These are phyloP conservation scores for Pneumocystis wakefieldiae DNA, from an alignment of 1,139 yeast genomes.

Conservation along the genomic window DNA sequence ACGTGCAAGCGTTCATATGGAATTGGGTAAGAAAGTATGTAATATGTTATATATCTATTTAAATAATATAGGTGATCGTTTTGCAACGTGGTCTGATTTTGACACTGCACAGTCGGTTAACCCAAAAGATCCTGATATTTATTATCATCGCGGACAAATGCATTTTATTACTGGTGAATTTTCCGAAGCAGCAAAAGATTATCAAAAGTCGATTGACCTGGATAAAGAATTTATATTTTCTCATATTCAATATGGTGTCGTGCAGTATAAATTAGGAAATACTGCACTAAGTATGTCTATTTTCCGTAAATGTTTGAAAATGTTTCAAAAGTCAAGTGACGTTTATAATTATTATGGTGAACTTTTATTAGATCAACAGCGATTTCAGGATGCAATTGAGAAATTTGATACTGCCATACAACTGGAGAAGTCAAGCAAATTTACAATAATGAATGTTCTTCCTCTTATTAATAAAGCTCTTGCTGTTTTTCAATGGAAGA, in stretches of 20 bases:
- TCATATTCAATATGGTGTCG: conserved; percentile 84
- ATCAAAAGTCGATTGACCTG: conserved; percentile 57
- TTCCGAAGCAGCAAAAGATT: conserved; percentile 56
- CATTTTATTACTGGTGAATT: conserved; percentile 67
- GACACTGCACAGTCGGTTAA: conserved; percentile 56
- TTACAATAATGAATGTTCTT: conserved; percentile 62
- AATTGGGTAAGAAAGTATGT: conserved; percentile 27
- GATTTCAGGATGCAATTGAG: conserved; percentile 53
- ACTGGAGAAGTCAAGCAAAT: conserved; percentile 44
- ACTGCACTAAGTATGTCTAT: conserved; percentile 44
- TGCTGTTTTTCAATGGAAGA: conserved; percentile 25
- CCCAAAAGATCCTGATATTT: conserved; percentile 63
- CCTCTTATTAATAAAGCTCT: conserved; percentile 87
- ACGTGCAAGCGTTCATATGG: conserved; percentile 75
- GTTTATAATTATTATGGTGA: conserved; percentile 94
- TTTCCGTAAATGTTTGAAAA: conserved; percentile 58
- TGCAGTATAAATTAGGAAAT: conserved; percentile 70
- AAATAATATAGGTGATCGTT: conserved; percentile 27
- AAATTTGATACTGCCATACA: conserved; percentile 81
- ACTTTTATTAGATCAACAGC: conserved; percentile 70
- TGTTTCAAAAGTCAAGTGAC: conserved; percentile 78
- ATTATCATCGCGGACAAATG: conserved; percentile 91
- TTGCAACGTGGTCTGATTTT: conserved; percentile 55
- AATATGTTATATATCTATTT: background rate
- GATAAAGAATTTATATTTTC: conserved; percentile 71